Conservation (phyloP, 1,139 yeast genomes). For the Taiozyma sp. region DNA sequence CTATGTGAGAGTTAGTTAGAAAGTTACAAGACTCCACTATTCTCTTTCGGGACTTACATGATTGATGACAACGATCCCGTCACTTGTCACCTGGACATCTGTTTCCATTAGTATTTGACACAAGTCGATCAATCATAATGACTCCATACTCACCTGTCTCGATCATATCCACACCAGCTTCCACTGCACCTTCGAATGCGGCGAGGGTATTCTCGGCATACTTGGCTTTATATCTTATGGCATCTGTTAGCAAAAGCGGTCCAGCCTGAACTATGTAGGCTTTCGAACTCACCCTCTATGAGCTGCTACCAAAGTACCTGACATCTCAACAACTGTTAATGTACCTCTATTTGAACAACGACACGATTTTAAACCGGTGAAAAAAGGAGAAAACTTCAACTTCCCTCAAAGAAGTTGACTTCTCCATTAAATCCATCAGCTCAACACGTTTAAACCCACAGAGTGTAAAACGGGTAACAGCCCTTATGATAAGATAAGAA, state of each 20-base stretch:
- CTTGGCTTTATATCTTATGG: slow-evolving; percentile 33
- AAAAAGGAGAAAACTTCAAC: not conserved
- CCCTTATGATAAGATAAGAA: not conserved
- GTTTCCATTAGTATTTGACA: slow-evolving; percentile 11
- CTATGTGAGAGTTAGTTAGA: not conserved
- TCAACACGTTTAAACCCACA: not conserved
- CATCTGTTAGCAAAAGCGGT: not conserved
- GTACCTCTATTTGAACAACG: not conserved
- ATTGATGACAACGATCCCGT: slow-evolving; percentile 67
- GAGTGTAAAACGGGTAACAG: not conserved
- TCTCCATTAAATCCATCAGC: not conserved
- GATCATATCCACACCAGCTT: slow-evolving; percentile 63
- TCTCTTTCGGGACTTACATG: slow-evolving; percentile 34
- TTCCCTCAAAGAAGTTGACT: not conserved
- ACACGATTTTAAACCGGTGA: not conserved
- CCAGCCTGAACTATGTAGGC: too few relatives aligned
- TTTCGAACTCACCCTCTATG: slow-evolving; percentile 17
- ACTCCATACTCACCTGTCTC: not conserved
- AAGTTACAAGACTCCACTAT: not conserved
- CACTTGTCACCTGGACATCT: slow-evolving; percentile 76
- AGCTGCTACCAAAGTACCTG: slow-evolving; percentile 8
- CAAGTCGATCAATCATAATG: slow-evolving; percentile 35
- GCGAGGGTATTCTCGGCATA: slow-evolving; percentile 77
- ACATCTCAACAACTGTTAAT: not conserved
- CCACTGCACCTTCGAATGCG: slow-evolving; percentile 69